Percentiles rank a stretch among this genome's conserved stretches.
Evolutionary conservation across 179 eudicot species (phyloP).

Genomic region (Carnegiea gigantea): DNA sequence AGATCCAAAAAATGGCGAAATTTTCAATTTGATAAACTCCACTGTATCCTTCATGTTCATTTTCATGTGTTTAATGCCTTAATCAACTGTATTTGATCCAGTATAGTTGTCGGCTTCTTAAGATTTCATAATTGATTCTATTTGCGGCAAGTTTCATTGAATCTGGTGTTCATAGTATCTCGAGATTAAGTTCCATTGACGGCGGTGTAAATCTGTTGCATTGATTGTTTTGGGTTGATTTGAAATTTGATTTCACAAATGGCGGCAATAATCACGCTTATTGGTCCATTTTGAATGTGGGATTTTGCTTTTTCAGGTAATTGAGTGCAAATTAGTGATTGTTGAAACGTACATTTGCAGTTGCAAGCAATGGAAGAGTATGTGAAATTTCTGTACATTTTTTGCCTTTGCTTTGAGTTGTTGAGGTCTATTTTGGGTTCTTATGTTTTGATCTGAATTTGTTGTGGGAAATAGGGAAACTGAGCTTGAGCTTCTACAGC

Average conservation of each 20-base stretch:
- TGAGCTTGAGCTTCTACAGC: conserved; percentile 69
- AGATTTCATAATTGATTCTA: not conserved
- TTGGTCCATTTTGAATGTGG: not conserved
- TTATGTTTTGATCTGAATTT: conserved; percentile 3
- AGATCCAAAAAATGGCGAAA: not conserved
- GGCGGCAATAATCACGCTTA: not conserved
- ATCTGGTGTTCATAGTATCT: not conserved
- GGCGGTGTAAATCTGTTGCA: not conserved
- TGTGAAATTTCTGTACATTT: conserved; percentile 8
- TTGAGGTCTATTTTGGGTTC: not conserved
- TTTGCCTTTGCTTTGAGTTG: not conserved
- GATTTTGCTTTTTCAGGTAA: not conserved
- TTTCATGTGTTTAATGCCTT: not conserved
- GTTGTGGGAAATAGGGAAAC: conserved; percentile 55
- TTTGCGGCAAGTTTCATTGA: conserved; percentile 1
- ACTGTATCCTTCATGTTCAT: not conserved
- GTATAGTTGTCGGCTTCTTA: not conserved
- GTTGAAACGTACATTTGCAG: conserved; percentile 14
- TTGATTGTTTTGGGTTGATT: not conserved
- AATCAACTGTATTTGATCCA: not conserved
- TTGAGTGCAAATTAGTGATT: not conserved
- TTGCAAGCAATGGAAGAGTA: conserved; percentile 49
- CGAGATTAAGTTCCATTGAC: not conserved
- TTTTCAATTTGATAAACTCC: not conserved
- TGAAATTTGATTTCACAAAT: not conserved